A percentile compares a stretch with the other conserved stretches of the same genome.
phyloP scores from a whole-genome alignment of 176 grass and related monocot species.

The Triticum monococcum region DNA sequence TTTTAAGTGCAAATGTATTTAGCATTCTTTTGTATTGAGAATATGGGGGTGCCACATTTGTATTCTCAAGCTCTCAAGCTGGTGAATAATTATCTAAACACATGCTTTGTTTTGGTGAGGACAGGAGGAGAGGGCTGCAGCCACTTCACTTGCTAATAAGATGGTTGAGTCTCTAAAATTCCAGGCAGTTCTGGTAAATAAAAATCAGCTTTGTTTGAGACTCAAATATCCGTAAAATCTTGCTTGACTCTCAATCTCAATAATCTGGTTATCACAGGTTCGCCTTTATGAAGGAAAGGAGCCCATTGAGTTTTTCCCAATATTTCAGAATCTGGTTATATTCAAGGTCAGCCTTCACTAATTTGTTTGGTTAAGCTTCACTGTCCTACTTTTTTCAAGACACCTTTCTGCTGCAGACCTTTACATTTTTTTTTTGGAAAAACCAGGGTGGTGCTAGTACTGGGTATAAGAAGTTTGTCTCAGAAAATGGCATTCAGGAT shows the following conservation, averaged over 20 bases:
- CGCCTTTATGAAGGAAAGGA: constrained; percentile 98
- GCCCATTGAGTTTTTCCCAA: constrained; percentile 86
- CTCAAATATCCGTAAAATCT: constrained; percentile 5
- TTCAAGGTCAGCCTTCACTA: constrained; percentile 65
- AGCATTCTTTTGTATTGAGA: constrained; percentile 3
- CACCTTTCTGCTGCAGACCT: not conserved
- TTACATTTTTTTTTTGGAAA: not conserved
- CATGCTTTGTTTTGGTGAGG: not conserved
- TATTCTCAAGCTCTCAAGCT: constrained; percentile 24
- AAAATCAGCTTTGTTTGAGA: constrained; percentile 16
- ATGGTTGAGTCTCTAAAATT: constrained; percentile 91
- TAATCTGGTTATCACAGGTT: constrained; percentile 51
- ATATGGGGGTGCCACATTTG: constrained; percentile 12
- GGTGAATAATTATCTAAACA: constrained; percentile 20
- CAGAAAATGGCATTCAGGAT: constrained; percentile 63
- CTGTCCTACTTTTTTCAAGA: not conserved
- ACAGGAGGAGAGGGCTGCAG: constrained; percentile 85
- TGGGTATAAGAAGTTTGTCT: constrained; percentile 78
- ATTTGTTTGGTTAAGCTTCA: constrained; percentile 1
- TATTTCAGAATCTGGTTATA: constrained; percentile 94
- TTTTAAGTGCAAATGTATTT: not conserved
- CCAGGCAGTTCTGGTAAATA: constrained; percentile 81
- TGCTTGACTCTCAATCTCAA: constrained; percentile 14
- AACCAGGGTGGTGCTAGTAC: constrained; percentile 87
- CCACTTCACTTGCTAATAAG: constrained; percentile 69